These are phyloP conservation scores for Cryphonectria naterciae DNA, from an alignment of 2,329 filamentous ascomycete genomes.

Conservation along the genomic window DNA sequence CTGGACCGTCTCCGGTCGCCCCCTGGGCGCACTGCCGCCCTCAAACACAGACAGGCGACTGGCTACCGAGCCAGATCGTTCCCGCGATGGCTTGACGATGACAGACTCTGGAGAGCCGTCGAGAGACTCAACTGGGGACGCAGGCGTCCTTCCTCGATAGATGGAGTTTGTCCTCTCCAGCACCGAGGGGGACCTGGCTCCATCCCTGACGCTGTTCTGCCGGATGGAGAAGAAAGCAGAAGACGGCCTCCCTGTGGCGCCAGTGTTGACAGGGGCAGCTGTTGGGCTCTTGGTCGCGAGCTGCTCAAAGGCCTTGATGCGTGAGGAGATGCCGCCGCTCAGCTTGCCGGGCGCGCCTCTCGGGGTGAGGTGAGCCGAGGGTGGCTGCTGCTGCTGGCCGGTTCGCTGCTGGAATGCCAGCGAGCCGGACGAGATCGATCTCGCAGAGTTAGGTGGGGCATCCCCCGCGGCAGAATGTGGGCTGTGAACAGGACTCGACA, in stretches of 20 bases:
- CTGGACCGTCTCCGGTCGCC: constrained; percentile 76
- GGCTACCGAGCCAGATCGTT: constrained; percentile 58
- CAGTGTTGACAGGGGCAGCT: constrained; percentile 27
- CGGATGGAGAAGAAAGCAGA: constrained; percentile 64
- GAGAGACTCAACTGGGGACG: constrained; percentile 44
- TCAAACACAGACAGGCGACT: constrained; percentile 63
- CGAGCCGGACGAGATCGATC: constrained; percentile 62
- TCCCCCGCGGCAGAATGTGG: constrained; percentile 52
- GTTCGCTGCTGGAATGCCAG: constrained; percentile 57
- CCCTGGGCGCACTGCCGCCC: constrained; percentile 46
- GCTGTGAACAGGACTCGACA: constrained; percentile 54
- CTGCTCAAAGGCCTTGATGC: constrained; percentile 91
- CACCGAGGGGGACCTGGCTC: constrained; percentile 51
- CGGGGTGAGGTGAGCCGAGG: constrained; percentile 54
- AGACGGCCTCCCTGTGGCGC: constrained; percentile 46
- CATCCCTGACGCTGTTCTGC: constrained; percentile 47
- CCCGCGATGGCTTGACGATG: constrained; percentile 42
- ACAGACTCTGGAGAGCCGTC: constrained; percentile 53
- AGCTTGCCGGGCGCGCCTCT: constrained; percentile 77
- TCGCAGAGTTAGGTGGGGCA: constrained; percentile 48
- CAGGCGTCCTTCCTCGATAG: constrained; percentile 39
- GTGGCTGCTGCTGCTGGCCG: constrained; percentile 50
- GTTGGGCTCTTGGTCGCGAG: constrained; percentile 54
- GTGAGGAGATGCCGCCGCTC: constrained; percentile 87
- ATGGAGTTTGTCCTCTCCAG: constrained; percentile 49